Conservation (phyloP, 2,329 filamentous ascomycete genomes). For the Penicillium thymicola region DNA sequence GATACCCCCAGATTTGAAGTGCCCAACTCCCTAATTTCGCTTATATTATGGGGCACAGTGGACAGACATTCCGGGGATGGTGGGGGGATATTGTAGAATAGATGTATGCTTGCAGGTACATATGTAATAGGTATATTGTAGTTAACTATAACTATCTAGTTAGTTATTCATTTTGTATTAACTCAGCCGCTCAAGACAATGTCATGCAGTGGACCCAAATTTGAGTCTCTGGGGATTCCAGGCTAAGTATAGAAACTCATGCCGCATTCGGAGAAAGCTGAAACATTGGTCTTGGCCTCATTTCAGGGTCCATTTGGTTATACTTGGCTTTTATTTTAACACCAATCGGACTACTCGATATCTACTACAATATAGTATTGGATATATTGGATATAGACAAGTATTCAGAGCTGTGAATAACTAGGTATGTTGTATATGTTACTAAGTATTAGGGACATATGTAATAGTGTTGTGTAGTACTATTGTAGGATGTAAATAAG, state of each 20-base stretch:
- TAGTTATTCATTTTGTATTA: not conserved
- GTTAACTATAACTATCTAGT: no score
- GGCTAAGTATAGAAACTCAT: conserved; percentile 6
- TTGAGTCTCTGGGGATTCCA: conserved; percentile 1
- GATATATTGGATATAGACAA: not conserved
- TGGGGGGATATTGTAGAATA: not conserved
- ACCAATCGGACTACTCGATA: not conserved
- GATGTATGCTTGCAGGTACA: not conserved
- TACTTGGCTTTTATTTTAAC: not conserved
- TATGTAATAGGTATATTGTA: not conserved
- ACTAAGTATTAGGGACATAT: no score
- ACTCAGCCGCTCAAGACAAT: not conserved
- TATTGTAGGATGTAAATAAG: not conserved
- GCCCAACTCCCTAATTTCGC: not conserved
- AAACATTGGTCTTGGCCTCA: conserved; percentile 4
- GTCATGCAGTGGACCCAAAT: not conserved
- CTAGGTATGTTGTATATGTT: not conserved
- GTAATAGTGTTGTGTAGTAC: not conserved
- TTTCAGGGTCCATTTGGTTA: conserved; percentile 3
- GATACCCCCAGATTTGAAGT: not conserved
- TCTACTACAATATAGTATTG: not conserved
- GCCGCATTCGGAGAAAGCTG: conserved; percentile 7
- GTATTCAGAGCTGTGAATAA: not conserved
- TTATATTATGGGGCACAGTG: not conserved
- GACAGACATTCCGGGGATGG: not conserved